Conservation (phyloP, 1,284 basidiomycete genomes). For the Ganoderma leucocontextum region DNA sequence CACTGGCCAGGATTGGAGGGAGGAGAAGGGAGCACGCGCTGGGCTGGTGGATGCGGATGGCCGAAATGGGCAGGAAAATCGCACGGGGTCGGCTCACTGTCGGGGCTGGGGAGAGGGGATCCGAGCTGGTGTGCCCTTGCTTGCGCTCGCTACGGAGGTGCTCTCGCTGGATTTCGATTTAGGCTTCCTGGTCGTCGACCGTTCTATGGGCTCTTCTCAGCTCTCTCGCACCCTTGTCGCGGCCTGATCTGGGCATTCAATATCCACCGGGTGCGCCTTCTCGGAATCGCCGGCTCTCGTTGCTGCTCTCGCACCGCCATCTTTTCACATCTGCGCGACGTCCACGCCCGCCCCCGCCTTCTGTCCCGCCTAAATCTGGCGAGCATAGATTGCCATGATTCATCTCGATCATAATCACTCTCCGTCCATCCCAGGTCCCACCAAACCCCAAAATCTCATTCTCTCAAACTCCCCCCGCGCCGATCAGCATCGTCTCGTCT, state of each 20-base stretch:
- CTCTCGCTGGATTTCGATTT: background rate
- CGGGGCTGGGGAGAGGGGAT: background rate
- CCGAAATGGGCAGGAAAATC: slow-evolving; percentile 32
- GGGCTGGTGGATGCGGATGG: slow-evolving; percentile 13
- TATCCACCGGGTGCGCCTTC: slow-evolving; percentile 28
- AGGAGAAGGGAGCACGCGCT: background rate
- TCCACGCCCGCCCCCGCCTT: slow-evolving; percentile 29
- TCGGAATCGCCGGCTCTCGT: slow-evolving; percentile 33
- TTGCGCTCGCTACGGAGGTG: slow-evolving; percentile 5
- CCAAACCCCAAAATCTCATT: slow-evolving; percentile 54
- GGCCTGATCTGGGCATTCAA: slow-evolving; percentile 25
- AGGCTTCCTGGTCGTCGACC: slow-evolving; percentile 1
- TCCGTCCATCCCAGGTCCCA: slow-evolving; percentile 48
- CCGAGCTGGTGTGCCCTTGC: slow-evolving; percentile 6
- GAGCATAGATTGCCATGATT: slow-evolving; percentile 52
- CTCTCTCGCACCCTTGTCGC: slow-evolving; percentile 15
- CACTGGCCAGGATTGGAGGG: background rate
- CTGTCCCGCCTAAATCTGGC: slow-evolving; percentile 42
- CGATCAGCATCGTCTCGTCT: slow-evolving; percentile 49
- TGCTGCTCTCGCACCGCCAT: slow-evolving; percentile 33
- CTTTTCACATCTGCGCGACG: slow-evolving; percentile 35
- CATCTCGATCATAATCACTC: slow-evolving; percentile 66
- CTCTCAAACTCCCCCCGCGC: slow-evolving; percentile 48
- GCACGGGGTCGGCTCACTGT: slow-evolving; percentile 15
- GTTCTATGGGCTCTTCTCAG: slow-evolving; percentile 4